A percentile compares a stretch with the other conserved stretches of the same genome.
Conservation (phyloP, 2,329 filamentous ascomycete genomes). For the Dactylellina parvicollis region DNA sequence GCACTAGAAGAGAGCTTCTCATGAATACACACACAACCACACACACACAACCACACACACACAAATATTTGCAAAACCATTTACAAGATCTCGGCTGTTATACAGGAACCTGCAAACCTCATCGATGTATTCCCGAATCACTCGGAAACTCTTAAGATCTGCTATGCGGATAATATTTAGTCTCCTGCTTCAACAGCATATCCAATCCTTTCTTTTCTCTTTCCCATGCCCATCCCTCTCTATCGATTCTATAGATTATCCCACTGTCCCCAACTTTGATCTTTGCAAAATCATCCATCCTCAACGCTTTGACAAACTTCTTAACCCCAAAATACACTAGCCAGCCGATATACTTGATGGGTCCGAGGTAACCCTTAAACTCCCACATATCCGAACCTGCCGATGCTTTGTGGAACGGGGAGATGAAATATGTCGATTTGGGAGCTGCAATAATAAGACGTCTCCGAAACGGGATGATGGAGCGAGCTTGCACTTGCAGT, state of each 20-base stretch:
- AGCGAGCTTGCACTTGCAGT: slow-evolving; percentile 46
- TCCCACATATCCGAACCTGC: slow-evolving; percentile 12
- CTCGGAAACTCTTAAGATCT: neutral
- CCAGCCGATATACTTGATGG: slow-evolving; percentile 45
- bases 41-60: no score
- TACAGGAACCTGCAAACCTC: neutral
- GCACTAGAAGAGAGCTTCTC: slow-evolving; percentile 7
- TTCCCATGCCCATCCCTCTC: slow-evolving; percentile 47
- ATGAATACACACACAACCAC: neutral
- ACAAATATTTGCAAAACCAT: no score
- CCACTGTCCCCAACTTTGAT: slow-evolving; percentile 34
- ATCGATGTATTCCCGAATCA: neutral
- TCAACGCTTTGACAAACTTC: slow-evolving; percentile 16
- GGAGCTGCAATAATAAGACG: slow-evolving; percentile 24
- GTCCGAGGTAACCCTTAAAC: slow-evolving; percentile 41
- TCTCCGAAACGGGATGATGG: slow-evolving; percentile 33
- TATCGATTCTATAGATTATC: slow-evolving; percentile 38
- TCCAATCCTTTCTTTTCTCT: slow-evolving; percentile 42
- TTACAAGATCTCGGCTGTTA: neutral
- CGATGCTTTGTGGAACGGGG: slow-evolving; percentile 21
- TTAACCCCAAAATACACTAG: slow-evolving; percentile 2
- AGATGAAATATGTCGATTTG: slow-evolving; percentile 23
- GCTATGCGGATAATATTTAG: slow-evolving; percentile 26
- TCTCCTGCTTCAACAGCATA: slow-evolving; percentile 38
- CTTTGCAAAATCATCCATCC: slow-evolving; percentile 44